Evolutionary conservation across 331 rosid genomes (phyloP).

Genomic region (Dryas integrifolia): DNA sequence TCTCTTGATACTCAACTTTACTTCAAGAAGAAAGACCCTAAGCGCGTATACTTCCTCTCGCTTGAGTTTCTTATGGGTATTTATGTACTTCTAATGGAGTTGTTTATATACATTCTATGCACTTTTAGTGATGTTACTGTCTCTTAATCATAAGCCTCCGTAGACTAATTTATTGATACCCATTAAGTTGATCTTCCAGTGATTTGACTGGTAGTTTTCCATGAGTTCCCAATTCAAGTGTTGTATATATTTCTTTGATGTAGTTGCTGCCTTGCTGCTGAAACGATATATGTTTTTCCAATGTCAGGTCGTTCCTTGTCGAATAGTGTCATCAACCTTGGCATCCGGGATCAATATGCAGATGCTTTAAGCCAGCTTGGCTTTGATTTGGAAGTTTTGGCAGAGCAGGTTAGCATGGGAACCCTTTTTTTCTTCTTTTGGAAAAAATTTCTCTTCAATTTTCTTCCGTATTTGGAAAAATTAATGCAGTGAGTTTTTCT

Average conservation of each 20-base stretch:
- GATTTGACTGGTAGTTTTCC: slow-evolving; percentile 14
- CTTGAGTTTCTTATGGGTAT: slow-evolving; percentile 83
- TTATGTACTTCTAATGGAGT: slow-evolving; percentile 16
- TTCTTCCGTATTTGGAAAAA: background rate
- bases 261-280: slow-evolving; percentile 8
- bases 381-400: slow-evolving; percentile 73
- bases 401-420: slow-evolving; percentile 54
- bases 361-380: slow-evolving; percentile 78
- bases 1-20: slow-evolving; percentile 61
- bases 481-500: background rate
- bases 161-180: background rate
- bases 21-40: slow-evolving; percentile 65
- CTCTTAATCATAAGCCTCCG: background rate
- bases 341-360: slow-evolving; percentile 66
- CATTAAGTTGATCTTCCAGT: background rate
- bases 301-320: slow-evolving; percentile 69
- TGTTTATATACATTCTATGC: slow-evolving; percentile 10
- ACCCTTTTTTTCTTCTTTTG: background rate
- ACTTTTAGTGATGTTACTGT: background rate
- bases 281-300: slow-evolving; percentile 15
- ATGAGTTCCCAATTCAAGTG: background rate
- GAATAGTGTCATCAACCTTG: slow-evolving; percentile 73
- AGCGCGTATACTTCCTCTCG: slow-evolving; percentile 78
- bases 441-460: too few species aligned
- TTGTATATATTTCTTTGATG: background rate